Evolutionary conservation across 2,329 filamentous ascomycete species (phyloP).

Genomic region (Pseudocercospora vitis): DNA sequence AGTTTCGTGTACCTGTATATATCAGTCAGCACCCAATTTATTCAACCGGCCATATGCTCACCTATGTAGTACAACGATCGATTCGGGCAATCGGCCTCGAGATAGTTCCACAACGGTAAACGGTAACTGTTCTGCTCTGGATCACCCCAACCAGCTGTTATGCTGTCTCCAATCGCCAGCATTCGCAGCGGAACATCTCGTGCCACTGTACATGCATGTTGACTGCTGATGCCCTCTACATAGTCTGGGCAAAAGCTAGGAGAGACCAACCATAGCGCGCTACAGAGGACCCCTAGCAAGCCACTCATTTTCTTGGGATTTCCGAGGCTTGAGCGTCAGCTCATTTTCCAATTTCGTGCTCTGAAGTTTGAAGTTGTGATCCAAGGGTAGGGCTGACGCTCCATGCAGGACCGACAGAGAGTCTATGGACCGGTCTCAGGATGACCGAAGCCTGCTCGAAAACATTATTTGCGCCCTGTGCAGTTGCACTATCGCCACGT

Average conservation of each 20-base stretch:
- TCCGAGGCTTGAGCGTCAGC: too few relatives aligned
- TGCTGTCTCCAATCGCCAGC: constrained; percentile 14
- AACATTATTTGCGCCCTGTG: neutral
- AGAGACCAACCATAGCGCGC: neutral
- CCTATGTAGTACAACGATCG: constrained; percentile 8
- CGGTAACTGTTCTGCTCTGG: constrained; percentile 15
- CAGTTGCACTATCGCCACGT: neutral
- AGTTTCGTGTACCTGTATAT: constrained; percentile 11
- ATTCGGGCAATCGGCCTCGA: constrained; percentile 12
- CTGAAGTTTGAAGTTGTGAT: too few relatives aligned
- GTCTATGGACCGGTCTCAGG: too few relatives aligned
- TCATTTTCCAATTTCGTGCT: too few relatives aligned
- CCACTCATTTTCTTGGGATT: neutral
- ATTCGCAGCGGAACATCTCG: constrained; percentile 11
- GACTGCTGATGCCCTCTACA: neutral
- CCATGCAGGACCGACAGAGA: too few relatives aligned
- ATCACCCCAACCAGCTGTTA: constrained; percentile 16
- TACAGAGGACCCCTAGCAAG: neutral
- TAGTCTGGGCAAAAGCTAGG: neutral
- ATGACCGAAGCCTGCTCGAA: too few relatives aligned
- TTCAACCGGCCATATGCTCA: neutral
- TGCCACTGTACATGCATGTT: constrained; percentile 9
- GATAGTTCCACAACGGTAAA: constrained; percentile 4
- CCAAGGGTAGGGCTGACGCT: too few relatives aligned
- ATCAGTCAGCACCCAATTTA: neutral